phyloP scores from a whole-genome alignment of 2,329 filamentous ascomycete species.

The Botrytis sinoallii region DNA sequence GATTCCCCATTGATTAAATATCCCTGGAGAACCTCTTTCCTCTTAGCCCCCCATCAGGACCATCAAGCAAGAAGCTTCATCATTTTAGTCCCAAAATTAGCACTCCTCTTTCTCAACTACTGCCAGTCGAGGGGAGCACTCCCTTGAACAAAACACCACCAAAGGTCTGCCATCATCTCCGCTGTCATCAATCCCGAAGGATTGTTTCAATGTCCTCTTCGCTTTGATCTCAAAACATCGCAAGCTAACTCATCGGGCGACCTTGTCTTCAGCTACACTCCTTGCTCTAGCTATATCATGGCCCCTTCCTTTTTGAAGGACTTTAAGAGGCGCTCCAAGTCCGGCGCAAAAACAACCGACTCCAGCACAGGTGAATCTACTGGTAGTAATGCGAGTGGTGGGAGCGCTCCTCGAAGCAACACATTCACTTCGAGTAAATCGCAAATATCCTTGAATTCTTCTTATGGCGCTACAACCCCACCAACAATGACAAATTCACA shows the following conservation, averaged over 20 bases:
- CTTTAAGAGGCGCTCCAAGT: constrained; percentile 71
- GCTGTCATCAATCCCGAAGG: neutral
- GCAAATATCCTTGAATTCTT: constrained; percentile 51
- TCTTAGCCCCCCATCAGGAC: neutral
- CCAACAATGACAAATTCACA: constrained; percentile 40
- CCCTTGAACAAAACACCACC: neutral
- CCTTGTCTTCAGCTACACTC: neutral
- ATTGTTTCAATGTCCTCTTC: neutral
- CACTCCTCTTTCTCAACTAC: neutral
- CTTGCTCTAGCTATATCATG: constrained; percentile 41
- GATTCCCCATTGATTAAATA: neutral
- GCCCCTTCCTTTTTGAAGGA: constrained; percentile 69
- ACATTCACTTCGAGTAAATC: constrained; percentile 59
- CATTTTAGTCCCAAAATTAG: constrained; percentile 4
- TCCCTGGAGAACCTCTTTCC: constrained; percentile 11
- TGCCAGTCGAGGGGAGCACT: neutral
- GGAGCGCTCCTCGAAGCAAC: constrained; percentile 22
- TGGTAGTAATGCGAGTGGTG: constrained; percentile 43
- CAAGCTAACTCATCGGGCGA: neutral
- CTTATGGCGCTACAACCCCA: constrained; percentile 55
- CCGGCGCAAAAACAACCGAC: constrained; percentile 67
- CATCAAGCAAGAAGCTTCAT: constrained; percentile 15
- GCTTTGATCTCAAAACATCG: neutral
- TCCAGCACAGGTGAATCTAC: constrained; percentile 34
- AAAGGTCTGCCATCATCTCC: constrained; percentile 2